These are phyloP conservation scores for Phytophthora kernoviae DNA, from an alignment of 352 stramenopile species.

Conservation along the genomic window DNA sequence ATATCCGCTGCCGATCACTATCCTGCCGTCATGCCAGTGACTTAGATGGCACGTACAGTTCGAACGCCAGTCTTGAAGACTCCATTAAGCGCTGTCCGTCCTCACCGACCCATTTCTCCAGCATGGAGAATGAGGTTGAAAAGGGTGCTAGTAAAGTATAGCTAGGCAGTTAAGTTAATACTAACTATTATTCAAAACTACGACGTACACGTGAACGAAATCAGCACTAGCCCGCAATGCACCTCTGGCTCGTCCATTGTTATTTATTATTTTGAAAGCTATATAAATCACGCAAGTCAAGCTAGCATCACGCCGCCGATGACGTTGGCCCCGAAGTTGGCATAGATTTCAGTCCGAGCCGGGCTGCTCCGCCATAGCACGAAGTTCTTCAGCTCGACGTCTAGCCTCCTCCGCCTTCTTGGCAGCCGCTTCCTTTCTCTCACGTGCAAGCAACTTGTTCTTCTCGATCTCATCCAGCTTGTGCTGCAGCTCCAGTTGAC, in stretches of 20 bases:
- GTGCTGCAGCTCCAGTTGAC: conserved; percentile 42
- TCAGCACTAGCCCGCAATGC: too few relatives aligned
- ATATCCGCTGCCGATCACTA: conserved; percentile 43
- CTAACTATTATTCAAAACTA: neutral
- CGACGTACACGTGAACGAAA: too few relatives aligned
- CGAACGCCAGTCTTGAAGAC: conserved; percentile 64
- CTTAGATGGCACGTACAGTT: conserved; percentile 63
- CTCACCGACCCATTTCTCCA: conserved; percentile 20
- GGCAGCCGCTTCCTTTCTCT: conserved; percentile 49
- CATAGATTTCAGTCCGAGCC: conserved; percentile 29
- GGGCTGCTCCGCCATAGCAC: conserved; percentile 57
- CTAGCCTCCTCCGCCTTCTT: conserved; percentile 60
- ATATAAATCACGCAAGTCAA: neutral
- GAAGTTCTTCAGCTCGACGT: conserved; percentile 61
- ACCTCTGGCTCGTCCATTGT: too few relatives aligned
- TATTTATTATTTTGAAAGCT: too few relatives aligned
- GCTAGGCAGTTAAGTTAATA: conserved; percentile 26
- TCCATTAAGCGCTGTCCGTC: conserved; percentile 28
- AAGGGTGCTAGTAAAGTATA: conserved; percentile 8
- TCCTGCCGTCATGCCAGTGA: conserved; percentile 44
- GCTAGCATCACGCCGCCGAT: conserved; percentile 12
- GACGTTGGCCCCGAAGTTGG: conserved; percentile 17
- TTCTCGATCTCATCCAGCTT: conserved; percentile 57
- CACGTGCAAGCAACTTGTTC: conserved; percentile 47
- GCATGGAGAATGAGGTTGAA: conserved; percentile 18